Percentiles rank a stretch among this genome's conserved stretches.
phyloP scores from a whole-genome alignment of 352 stramenopile genomes.

The Chrysophaeum taylorii region DNA sequence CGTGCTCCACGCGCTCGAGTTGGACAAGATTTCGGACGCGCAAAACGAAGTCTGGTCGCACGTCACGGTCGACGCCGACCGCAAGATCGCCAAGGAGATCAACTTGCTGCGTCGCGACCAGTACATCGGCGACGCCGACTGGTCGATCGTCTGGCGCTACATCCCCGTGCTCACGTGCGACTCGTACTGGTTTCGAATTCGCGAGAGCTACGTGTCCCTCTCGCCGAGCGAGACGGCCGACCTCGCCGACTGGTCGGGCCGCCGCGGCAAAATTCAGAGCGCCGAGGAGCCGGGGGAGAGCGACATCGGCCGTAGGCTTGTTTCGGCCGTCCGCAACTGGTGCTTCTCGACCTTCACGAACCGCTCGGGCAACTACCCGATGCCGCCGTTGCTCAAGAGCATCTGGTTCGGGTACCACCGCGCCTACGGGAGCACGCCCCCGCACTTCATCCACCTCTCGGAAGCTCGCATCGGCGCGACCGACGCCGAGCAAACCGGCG shows the following conservation, averaged over 20 bases:
- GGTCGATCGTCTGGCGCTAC: conserved; percentile 32
- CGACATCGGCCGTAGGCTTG: too few relatives aligned
- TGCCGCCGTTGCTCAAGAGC: not conserved
- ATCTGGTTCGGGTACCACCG: not conserved
- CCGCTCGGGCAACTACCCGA: not conserved
- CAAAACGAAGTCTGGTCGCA: conserved; percentile 9
- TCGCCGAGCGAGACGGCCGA: not conserved
- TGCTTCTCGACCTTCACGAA: too few relatives aligned
- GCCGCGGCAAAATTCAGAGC: too few relatives aligned
- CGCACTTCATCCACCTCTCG: not conserved
- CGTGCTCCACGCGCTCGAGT: not conserved
- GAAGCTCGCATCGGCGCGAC: too few relatives aligned
- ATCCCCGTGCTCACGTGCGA: conserved; percentile 28
- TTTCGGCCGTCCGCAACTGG: too few relatives aligned
- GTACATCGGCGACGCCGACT: conserved; percentile 33
- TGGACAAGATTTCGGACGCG: not conserved
- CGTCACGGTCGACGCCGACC: not conserved
- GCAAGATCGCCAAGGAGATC: not conserved
- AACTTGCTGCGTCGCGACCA: conserved; percentile 23
- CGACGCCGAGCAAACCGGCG: too few relatives aligned
- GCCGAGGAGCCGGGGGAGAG: too few relatives aligned
- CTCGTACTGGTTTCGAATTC: conserved; percentile 30
- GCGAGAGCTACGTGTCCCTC: not conserved
- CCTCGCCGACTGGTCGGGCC: too few relatives aligned
- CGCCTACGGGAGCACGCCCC: not conserved